These are phyloP conservation scores for Psilocybe cyanescens DNA, from an alignment of 768 basidiomycete genomes.

Conservation along the genomic window DNA sequence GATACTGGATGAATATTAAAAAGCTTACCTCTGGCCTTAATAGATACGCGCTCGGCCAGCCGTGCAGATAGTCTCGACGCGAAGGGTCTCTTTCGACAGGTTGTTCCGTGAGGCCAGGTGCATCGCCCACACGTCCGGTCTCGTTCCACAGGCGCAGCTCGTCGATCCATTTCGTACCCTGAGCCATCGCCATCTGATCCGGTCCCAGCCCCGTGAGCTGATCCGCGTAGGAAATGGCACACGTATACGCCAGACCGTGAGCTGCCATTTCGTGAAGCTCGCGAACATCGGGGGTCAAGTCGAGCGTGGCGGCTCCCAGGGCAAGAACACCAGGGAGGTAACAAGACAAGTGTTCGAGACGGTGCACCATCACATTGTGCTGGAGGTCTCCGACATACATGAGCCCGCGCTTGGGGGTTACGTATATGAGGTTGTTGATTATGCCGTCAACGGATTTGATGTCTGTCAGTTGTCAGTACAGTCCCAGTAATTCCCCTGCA, in stretches of 20 bases:
- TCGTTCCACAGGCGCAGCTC: slow-evolving; percentile 48
- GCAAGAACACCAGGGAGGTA: slow-evolving; percentile 71
- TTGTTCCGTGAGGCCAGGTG: slow-evolving; percentile 51
- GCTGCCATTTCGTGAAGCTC: slow-evolving; percentile 73
- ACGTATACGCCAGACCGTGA: slow-evolving; percentile 69
- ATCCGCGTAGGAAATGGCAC: slow-evolving; percentile 70
- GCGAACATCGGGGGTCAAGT: slow-evolving; percentile 33
- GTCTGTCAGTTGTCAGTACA: slow-evolving; percentile 34
- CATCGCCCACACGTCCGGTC: slow-evolving; percentile 37
- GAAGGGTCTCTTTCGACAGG: slow-evolving; percentile 25
- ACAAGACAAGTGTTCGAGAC: slow-evolving; percentile 70
- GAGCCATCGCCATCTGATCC: slow-evolving; percentile 49
- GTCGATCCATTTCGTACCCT: slow-evolving; percentile 49
- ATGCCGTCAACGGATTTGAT: slow-evolving; percentile 55
- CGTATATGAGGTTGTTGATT: slow-evolving; percentile 58
- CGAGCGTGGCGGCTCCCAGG: slow-evolving; percentile 58
- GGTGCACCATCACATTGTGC: slow-evolving; percentile 38
- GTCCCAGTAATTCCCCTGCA: too few species aligned
- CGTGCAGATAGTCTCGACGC: slow-evolving; percentile 54
- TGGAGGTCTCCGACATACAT: slow-evolving; percentile 65
- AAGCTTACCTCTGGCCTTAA: slow-evolving; percentile 68
- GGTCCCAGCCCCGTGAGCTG: slow-evolving; percentile 67
- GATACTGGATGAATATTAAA: neutral
- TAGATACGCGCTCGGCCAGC: slow-evolving; percentile 44
- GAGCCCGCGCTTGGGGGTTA: slow-evolving; percentile 58